Base-by-base conservation (phyloP, 306 rosid species). In the Gillenia trifoliata region DNA sequence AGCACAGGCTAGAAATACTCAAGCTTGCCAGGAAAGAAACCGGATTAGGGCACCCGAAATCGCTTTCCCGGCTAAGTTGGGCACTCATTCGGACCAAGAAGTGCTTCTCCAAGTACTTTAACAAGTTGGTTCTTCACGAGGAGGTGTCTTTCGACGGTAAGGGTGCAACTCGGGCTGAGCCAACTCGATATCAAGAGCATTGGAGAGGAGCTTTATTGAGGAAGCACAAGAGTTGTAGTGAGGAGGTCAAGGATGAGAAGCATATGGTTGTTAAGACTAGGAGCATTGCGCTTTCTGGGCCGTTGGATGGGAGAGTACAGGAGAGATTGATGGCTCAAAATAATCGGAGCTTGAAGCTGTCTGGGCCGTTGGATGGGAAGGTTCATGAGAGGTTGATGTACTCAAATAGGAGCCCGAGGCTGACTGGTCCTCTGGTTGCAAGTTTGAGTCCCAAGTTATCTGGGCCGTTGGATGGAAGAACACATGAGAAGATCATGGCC, bases 321-420 rank as follows among this genome's bases (percentile, higher is more conserved):
- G 76, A 81, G 78, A 77, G 60, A 34, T 41, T 79, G 45, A 43
- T 55, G 43, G 23, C 59, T 6, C 55, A 28, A 7, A 69, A 63
- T 26, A 68, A 56, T 16, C 63, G 38, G 75, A n/a, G 61, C 71
- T 50, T 80, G 76, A 77, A 79, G 55, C 75, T 87, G 3, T 94
- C 99, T 16, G 99, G 99, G n/a, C 98, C 98, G 3, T 70, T 93
- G 63, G 97, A 93, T 81, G 88, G 95, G n/a, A 82, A 81, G 66
- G 33, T 87, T 56, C 55, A 84, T 16, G 90, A 90, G 55, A 85
- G 81, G 65, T 68, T 82, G 64, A 43, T 83, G 80, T 72, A 75
- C 43, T 64, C 84, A 6, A 82, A 81, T 31, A 86, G 77, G 23
- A 89, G 89, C 74, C 94, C 94, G 1, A 72, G 80, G 2, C 45